Base-by-base conservation (phyloP, 78 protist species). In the Dictyostelium purpureum region DNA sequence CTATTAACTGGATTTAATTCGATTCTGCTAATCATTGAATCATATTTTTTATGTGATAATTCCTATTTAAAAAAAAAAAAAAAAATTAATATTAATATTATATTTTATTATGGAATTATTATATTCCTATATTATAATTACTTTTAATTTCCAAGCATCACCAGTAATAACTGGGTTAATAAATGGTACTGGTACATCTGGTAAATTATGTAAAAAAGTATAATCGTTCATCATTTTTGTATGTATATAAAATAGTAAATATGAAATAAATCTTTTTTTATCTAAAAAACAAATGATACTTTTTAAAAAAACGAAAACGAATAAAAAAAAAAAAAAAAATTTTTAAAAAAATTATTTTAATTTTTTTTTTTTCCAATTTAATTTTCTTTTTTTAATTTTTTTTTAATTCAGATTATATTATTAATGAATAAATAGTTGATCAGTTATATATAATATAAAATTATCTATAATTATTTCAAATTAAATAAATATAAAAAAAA, bases 161-260 rank as follows among this genome's bases (percentile, higher is more conserved):
- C 33, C 26, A 28, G 59, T 45, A 9, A 43, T 59, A 69, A 37
- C 76, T 40, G 78, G 70, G 10, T 67, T 70, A 9, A 82, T 38
- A 42, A 38, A 82, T 52, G 90, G 80, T 26, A 70, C 9, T 56
- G 90, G 90, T 19, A 70, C 71, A 45, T 51, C 79, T 47, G 90
- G 90, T 70, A 82, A 54, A 12, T 82, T 57, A 42, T 67, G 69
- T 70, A 82, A 70, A 40, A 67, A 70, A 49, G 90, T 82, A 69
- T 82, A 82, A 16, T 63, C 73, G 24, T 79, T 67, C 33, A 67
- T 19, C 88, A 79, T 79, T 42, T 66, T 38, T 56, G 6, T 65
- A 18, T 65, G 9, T 28, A 19, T 6, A 24, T n/a, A 0, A 56
- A 1, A 19, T 28, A 14, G 0, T 1, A 19, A 54, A 54, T 54